These are phyloP conservation scores for Cladosporium sphaerospermum DNA, from an alignment of 2,329 filamentous ascomycete species.

Conservation along the genomic window DNA sequence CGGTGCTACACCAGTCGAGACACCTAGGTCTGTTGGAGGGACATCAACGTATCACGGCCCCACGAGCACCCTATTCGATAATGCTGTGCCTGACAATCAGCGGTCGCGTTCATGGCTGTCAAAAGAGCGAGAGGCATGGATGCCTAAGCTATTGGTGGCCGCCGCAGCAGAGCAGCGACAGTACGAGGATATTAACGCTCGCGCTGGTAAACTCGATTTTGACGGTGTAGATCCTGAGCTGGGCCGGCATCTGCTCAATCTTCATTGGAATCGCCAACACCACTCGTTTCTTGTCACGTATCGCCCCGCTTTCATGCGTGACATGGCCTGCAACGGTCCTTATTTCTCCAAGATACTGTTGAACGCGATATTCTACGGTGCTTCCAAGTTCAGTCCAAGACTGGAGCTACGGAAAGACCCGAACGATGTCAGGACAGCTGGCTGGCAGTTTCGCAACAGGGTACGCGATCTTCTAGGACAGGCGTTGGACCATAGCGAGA, in stretches of 20 bases:
- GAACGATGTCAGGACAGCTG: conserved; percentile 4
- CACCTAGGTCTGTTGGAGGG: conserved; percentile 15
- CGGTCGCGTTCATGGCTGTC: conserved; percentile 13
- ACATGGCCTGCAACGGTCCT: conserved; percentile 11
- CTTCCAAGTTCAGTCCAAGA: conserved; percentile 4
- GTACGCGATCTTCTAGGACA: conserved; percentile 4
- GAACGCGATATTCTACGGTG: conserved; percentile 9
- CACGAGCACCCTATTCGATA: conserved; percentile 46
- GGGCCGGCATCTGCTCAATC: conserved; percentile 45
- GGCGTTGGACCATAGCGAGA: conserved; percentile 4
- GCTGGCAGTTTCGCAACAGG: conserved; percentile 6
- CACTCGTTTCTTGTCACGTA: conserved; percentile 21
- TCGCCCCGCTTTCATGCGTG: conserved; percentile 21
- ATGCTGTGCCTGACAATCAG: conserved; percentile 19
- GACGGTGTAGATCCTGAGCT: conserved; percentile 49
- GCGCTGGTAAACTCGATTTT: conserved; percentile 46
- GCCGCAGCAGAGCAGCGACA: conserved; percentile 46
- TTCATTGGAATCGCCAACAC: conserved; percentile 34
- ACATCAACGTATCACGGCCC: conserved; percentile 45
- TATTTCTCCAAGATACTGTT: conserved; percentile 8
- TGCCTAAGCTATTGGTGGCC: conserved; percentile 32
- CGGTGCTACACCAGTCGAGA: background rate
- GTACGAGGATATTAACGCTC: conserved; percentile 44
- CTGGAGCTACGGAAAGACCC: conserved; percentile 3
- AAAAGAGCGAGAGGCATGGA: conserved; percentile 32